Evolutionary conservation across 352 stramenopile species (phyloP).

Genomic region (Phytophthora melonis): DNA sequence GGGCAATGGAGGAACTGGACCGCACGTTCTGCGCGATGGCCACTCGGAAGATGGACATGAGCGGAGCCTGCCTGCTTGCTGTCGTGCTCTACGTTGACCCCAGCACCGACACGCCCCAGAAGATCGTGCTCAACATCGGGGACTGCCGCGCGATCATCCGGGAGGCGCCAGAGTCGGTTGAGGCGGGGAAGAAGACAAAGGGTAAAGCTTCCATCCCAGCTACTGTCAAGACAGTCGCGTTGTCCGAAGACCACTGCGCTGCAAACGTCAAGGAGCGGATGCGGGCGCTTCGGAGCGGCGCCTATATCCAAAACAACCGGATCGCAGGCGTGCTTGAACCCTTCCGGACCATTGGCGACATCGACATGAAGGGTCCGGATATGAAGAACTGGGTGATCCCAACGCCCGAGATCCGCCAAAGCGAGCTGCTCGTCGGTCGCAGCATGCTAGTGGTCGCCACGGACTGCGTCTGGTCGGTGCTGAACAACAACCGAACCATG

Average conservation of each 20-base stretch:
- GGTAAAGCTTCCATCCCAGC: constrained; percentile 1
- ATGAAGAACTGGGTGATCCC: constrained; percentile 84
- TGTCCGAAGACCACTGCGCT: constrained; percentile 83
- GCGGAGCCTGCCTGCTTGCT: constrained; percentile 71
- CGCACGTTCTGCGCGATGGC: constrained; percentile 51
- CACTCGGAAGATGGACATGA: constrained; percentile 54
- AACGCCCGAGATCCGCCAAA: constrained; percentile 69
- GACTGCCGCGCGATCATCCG: constrained; percentile 75
- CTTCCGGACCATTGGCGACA: constrained; percentile 86
- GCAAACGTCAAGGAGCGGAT: constrained; percentile 63
- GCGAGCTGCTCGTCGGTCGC: constrained; percentile 50
- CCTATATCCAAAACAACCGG: constrained; percentile 71
- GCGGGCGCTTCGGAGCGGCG: constrained; percentile 70
- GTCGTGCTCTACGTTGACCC: constrained; percentile 63
- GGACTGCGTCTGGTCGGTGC: constrained; percentile 78
- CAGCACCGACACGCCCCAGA: constrained; percentile 42
- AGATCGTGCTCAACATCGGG: constrained; percentile 77
- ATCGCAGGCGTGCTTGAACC: constrained; percentile 84
- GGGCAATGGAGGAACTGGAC: constrained; percentile 62
- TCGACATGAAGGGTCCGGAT: constrained; percentile 78
- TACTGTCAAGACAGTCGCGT: constrained; percentile 28
- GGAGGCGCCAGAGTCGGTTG: constrained; percentile 31
- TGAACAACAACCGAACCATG: constrained; percentile 72
- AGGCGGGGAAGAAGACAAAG: constrained; percentile 16
- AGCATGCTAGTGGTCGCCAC: constrained; percentile 74